A percentile compares a stretch with the other conserved stretches of the same genome.
Conservation (phyloP, 345 rosid species). For the Linum usitatissimum region DNA sequence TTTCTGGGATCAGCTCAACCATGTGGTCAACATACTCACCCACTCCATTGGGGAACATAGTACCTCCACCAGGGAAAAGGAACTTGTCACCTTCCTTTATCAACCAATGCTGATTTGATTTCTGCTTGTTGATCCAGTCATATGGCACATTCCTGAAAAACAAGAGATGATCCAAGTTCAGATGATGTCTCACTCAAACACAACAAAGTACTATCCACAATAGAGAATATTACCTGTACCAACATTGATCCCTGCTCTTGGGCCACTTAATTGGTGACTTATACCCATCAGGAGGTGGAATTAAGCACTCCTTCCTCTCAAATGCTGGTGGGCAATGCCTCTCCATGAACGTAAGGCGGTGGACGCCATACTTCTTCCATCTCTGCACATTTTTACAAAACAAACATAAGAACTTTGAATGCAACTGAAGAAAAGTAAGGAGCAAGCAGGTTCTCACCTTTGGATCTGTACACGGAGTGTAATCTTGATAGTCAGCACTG, state of each 20-base stretch:
- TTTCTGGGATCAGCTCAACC: constrained; percentile 90
- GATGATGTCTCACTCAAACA: not conserved
- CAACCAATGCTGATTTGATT: constrained; percentile 95
- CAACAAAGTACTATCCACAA: not conserved
- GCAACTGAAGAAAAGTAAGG: not conserved
- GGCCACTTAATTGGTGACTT: constrained; percentile 94
- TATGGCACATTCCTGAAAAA: constrained; percentile 87
- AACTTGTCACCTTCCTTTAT: constrained; percentile 87
- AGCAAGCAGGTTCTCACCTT: constrained; percentile 31
- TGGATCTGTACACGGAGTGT: constrained; percentile 99
- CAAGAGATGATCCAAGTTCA: constrained; percentile 12
- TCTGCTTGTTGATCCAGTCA: constrained; percentile 93
- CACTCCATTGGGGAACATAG: constrained; percentile 96
- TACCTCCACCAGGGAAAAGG: constrained; percentile 94
- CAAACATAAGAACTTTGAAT: not conserved
- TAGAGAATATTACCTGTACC: constrained; percentile 69
- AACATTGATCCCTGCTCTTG: constrained; percentile 76
- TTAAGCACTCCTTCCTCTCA: constrained; percentile 82
- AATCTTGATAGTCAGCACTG: constrained; percentile 72
- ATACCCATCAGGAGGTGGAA: constrained; percentile 97
- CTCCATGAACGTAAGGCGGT: constrained; percentile 88
- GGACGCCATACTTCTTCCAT: constrained; percentile 81
- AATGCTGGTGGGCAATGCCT: constrained; percentile 86
- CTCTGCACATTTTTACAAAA: constrained; percentile 36
- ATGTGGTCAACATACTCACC: constrained; percentile 86